Percentiles rank a stretch among this genome's conserved stretches.
phyloP scores from a whole-genome alignment of 2,329 filamentous ascomycete species.

The Epichloe sylvatica region DNA sequence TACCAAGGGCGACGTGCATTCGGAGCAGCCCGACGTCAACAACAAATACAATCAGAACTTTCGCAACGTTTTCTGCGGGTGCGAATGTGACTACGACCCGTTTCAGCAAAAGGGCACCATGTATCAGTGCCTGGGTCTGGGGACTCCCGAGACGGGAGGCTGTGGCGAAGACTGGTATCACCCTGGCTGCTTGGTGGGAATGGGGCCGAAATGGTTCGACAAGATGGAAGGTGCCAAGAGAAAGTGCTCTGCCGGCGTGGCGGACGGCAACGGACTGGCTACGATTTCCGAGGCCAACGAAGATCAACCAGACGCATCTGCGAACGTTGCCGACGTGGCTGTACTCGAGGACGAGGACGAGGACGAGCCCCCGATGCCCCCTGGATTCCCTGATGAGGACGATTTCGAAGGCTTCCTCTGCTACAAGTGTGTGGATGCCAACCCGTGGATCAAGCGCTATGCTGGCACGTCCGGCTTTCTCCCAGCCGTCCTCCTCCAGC shows the following conservation, averaged over 20 bases:
- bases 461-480: conserved; percentile 70
- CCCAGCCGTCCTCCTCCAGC: conserved; percentile 45
- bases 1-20: conserved; percentile 61
- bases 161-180: conserved; percentile 99
- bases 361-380: conserved; percentile 46
- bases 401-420: conserved; percentile 84
- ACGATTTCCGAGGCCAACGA: conserved; percentile 38
- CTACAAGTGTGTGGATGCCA: conserved; percentile 79
- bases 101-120: conserved; percentile 88
- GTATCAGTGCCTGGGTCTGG: conserved; percentile 90
- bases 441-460: conserved; percentile 86
- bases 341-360: conserved; percentile 37
- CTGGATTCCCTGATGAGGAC: conserved; percentile 78
- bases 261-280: conserved; percentile 20
- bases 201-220: conserved; percentile 60
- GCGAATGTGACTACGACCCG: conserved; percentile 74
- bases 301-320: conserved; percentile 11
- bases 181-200: conserved; percentile 75
- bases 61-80: conserved; percentile 81
- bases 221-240: conserved; percentile 27
- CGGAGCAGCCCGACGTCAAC: conserved; percentile 53
- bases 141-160: conserved; percentile 64
- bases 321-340: conserved; percentile 13
- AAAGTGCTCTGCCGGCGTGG: conserved; percentile 11
- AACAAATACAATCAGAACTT: conserved; percentile 98